Evolutionary conservation across 331 rosid species (phyloP), one percentile per base, ranked within the genome.

Genomic region (Stylosanthes scabra): DNA sequence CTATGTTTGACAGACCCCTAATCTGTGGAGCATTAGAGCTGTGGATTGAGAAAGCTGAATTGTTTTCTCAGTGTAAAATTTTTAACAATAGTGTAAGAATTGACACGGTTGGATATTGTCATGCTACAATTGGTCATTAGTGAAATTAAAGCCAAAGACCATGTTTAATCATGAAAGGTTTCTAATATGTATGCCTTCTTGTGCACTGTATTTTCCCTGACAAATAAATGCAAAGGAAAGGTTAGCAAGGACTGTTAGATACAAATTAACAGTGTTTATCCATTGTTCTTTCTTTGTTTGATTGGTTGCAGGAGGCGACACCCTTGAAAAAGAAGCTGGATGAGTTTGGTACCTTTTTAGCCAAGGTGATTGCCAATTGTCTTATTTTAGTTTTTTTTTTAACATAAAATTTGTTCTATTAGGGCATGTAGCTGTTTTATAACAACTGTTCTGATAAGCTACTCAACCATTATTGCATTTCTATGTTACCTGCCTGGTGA

Each of bases 261-360:
- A 41, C 29, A 11, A 31, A 34, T 58, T 49, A n/a, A 58, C 44
- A 37, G 37, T 51, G 49, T 63, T 76, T 52, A 16, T 45, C 44
- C 46, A 40, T 70, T 83, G 83, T 86, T 41, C 61, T 65, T 40
- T 45, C 61, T 25, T 6, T 46, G 51, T 74, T 58, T 71, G 69
- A 74, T 72, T 78, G 61, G 31, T 82, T 88, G 76, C 89, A 94
- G 99, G 99, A 94, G 86, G 97, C 9, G 68, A 94, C 99, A 7
- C 99, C 97, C 9, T 78, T 94, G 90, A 94, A 94, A 84, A 94
- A 91, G 88, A 94, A 94, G 90, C 80, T 94, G 82, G 99, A 94
- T 3, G 99, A 91, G 56, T 94, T 94, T 78, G 99, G 99, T 71
- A 90, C 97, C 74, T 94, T 94, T 82, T 81, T 94, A 83, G 99